Percentiles rank a stretch among this genome's conserved stretches.
Conservation (phyloP, 1,284 basidiomycete genomes). For the Baeospora myosura region DNA sequence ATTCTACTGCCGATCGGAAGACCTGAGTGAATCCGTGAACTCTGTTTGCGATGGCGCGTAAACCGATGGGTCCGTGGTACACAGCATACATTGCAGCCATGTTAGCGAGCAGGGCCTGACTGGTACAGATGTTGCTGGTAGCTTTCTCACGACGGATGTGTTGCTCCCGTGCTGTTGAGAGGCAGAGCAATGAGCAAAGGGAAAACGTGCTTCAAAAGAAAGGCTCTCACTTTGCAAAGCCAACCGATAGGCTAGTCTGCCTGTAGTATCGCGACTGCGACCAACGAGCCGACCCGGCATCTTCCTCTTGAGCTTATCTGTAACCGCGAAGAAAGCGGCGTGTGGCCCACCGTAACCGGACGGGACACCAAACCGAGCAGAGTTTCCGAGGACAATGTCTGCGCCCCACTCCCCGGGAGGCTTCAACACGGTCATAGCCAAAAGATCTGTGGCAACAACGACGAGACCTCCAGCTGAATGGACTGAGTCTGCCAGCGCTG, state of each 20-base stretch:
- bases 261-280: slow-evolving; percentile 77
- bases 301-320: slow-evolving; percentile 89
- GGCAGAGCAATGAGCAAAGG: slow-evolving; percentile 7
- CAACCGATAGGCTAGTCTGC: slow-evolving; percentile 85
- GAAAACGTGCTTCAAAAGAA: not conserved
- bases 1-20: slow-evolving; percentile 64
- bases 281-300: slow-evolving; percentile 96
- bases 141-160: slow-evolving; percentile 96
- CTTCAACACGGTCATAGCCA: slow-evolving; percentile 89
- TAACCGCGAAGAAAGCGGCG: slow-evolving; percentile 93
- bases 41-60: slow-evolving; percentile 82
- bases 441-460: slow-evolving; percentile 84
- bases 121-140: slow-evolving; percentile 91
- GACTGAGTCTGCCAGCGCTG: slow-evolving; percentile 56
- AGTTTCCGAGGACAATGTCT: slow-evolving; percentile 92
- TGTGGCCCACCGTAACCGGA: slow-evolving; percentile 89
- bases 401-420: slow-evolving; percentile 99
- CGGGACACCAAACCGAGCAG: slow-evolving; percentile 91
- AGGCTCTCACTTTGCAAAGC: slow-evolving; percentile 82
- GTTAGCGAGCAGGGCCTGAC: slow-evolving; percentile 90
- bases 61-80: slow-evolving; percentile 89
- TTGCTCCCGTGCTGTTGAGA: slow-evolving; percentile 76
- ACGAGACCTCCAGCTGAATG: slow-evolving; percentile 79
- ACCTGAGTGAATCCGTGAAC: slow-evolving; percentile 86
- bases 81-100: slow-evolving; percentile 98